Conservation (phyloP, 805 yeast genomes). For the Citeromyces nyonsensis region DNA sequence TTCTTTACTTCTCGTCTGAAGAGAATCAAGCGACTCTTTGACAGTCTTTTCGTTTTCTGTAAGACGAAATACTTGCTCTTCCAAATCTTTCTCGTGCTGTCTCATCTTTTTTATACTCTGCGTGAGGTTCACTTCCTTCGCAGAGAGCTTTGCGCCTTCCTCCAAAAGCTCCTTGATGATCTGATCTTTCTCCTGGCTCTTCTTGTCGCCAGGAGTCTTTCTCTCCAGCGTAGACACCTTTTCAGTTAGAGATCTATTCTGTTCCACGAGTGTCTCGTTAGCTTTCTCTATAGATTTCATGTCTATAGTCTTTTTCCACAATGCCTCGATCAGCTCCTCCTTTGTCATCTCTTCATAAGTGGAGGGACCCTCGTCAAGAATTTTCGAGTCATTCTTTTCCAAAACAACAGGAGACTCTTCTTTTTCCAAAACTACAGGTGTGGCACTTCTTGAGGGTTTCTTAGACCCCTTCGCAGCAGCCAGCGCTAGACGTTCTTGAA, state of each 20-base stretch:
- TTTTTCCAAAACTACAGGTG: neutral
- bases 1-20: constrained; percentile 11
- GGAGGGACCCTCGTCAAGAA: constrained; percentile 4
- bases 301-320: neutral
- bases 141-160: constrained; percentile 65
- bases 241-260: constrained; percentile 2
- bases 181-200: constrained; percentile 33
- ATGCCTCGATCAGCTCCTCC: constrained; percentile 1
- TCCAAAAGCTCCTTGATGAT: constrained; percentile 49
- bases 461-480: constrained; percentile 43
- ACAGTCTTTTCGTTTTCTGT: constrained; percentile 11
- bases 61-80: constrained; percentile 15
- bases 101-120: constrained; percentile 53
- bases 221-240: constrained; percentile 8
- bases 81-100: constrained; percentile 20
- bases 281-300: neutral
- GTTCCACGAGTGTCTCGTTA: constrained; percentile 2
- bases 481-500: constrained; percentile 73
- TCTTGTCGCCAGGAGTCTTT: constrained; percentile 15
- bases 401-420: constrained; percentile 6
- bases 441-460: neutral
- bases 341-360: constrained; percentile 1
- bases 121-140: constrained; percentile 52
- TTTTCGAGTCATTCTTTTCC: constrained; percentile 2
- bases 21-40: constrained; percentile 10